Evolutionary conservation across 108 stramenopile genomes (phyloP).

Genomic region (Cyclotella baltica): DNA sequence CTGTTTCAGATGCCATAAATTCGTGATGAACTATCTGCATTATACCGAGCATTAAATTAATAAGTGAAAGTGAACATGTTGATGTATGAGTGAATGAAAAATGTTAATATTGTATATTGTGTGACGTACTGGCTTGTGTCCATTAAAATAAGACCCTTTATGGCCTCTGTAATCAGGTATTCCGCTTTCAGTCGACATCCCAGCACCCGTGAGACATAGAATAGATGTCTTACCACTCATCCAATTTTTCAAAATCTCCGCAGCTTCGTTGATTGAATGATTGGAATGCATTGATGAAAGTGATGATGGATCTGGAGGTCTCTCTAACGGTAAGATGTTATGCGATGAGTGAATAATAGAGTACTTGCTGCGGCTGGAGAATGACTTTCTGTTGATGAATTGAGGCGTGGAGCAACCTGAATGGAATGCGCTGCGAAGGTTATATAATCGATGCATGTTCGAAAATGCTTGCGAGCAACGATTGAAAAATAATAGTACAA

Average conservation of each 20-base stretch:
- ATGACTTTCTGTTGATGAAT: neutral
- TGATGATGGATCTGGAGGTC: constrained; percentile 51
- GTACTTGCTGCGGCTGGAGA: neutral
- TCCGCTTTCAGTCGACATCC: constrained; percentile 94
- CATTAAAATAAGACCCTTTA: constrained; percentile 91
- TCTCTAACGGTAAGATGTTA: constrained; percentile 40
- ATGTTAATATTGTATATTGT: too few relatives aligned
- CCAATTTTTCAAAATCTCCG: constrained; percentile 49
- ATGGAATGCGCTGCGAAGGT: neutral
- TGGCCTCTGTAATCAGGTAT: constrained; percentile 98
- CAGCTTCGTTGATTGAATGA: constrained; percentile 18
- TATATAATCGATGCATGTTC: neutral
- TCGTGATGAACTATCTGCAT: constrained; percentile 91
- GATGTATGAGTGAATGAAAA: neutral
- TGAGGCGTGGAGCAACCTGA: neutral
- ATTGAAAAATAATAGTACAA: neutral
- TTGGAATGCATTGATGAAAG: constrained; percentile 4
- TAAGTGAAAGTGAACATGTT: neutral
- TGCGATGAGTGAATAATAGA: constrained; percentile 39
- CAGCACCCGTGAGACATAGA: constrained; percentile 92
- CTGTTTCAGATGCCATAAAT: constrained; percentile 72
- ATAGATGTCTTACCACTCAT: constrained; percentile 60
- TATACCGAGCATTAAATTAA: neutral
- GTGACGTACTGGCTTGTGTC: constrained; percentile 90
- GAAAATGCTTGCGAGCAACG: neutral